These are phyloP conservation scores for Leptosphaerulina australis DNA, from an alignment of 2,329 filamentous ascomycete genomes.

Conservation along the genomic window DNA sequence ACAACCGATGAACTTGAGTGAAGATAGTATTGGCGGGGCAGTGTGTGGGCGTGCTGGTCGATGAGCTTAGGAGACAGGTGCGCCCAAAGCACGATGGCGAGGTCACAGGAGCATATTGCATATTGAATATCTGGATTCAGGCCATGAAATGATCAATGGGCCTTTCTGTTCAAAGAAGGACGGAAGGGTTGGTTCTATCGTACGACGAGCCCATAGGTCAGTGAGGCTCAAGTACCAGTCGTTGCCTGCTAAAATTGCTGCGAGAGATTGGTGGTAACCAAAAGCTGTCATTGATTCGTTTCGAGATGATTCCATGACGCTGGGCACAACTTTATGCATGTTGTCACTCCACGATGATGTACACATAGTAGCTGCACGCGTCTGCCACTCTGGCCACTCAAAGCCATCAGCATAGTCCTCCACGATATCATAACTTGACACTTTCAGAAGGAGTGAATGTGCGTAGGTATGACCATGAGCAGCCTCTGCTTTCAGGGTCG, in stretches of 20 bases:
- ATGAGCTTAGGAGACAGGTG: slow-evolving; percentile 2
- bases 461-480: no score
- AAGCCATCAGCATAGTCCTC: no score
- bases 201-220: slow-evolving; percentile 11
- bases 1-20: no score
- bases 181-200: slow-evolving; percentile 3
- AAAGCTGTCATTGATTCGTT: not conserved
- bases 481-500: not conserved
- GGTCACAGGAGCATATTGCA: not conserved
- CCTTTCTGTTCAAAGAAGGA: slow-evolving; percentile 16
- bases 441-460: no score
- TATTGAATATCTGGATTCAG: slow-evolving; percentile 16
- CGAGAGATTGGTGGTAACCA: slow-evolving; percentile 5
- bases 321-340: no score
- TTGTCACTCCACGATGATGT: not conserved
- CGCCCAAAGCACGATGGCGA: not conserved
- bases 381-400: no score
- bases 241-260: slow-evolving; percentile 15
- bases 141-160: slow-evolving; percentile 15
- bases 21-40: slow-evolving; percentile 9
- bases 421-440: not conserved
- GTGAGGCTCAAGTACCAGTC: slow-evolving; percentile 15
- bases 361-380: not conserved
- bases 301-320: not conserved
- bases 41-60: slow-evolving; percentile 11